Evolutionary conservation across 148 eudicot species (phyloP).

Genomic region (Oxyria digyna): DNA sequence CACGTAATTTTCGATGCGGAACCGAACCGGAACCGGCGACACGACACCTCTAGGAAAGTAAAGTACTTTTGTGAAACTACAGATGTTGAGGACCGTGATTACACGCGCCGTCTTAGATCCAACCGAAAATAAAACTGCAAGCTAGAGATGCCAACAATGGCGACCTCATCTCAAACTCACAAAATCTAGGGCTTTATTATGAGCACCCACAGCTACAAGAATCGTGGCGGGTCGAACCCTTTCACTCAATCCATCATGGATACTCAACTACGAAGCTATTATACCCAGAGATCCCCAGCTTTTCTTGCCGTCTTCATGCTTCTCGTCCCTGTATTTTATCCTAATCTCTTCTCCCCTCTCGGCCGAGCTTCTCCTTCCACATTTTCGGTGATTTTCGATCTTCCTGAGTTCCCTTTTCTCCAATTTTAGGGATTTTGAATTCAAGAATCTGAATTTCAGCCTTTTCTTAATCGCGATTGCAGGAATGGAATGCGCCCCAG

Average conservation of each 20-base stretch:
- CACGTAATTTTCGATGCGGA: no score
- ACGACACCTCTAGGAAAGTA: no score
- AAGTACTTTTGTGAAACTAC: no score
- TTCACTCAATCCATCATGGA: conserved; percentile 3
- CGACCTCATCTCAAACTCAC: not conserved
- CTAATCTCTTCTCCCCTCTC: conserved; percentile 33
- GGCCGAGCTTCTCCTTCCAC: conserved; percentile 33
- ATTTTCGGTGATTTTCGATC: conserved; percentile 31
- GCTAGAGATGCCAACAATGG: not conserved
- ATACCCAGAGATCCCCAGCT: conserved; percentile 16
- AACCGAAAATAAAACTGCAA: not conserved
- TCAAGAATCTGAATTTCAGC: not conserved
- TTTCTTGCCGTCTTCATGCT: conserved; percentile 19
- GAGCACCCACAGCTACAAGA: not conserved
- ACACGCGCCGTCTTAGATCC: no score
- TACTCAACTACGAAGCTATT: conserved; percentile 13
- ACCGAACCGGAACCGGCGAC: no score
- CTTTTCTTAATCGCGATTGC: not conserved
- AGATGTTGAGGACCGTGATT: no score
- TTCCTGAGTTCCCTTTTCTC: conserved; percentile 5
- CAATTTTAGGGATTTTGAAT: not conserved
- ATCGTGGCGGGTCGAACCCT: not conserved
- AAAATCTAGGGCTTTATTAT: not conserved
- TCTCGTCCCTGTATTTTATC: conserved; percentile 24
- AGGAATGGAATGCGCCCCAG: conserved; percentile 86